Evolutionary conservation across 805 yeast genomes (phyloP), one percentile per base, ranked within the genome.

Genomic region (Cephaloascus fragrans): DNA sequence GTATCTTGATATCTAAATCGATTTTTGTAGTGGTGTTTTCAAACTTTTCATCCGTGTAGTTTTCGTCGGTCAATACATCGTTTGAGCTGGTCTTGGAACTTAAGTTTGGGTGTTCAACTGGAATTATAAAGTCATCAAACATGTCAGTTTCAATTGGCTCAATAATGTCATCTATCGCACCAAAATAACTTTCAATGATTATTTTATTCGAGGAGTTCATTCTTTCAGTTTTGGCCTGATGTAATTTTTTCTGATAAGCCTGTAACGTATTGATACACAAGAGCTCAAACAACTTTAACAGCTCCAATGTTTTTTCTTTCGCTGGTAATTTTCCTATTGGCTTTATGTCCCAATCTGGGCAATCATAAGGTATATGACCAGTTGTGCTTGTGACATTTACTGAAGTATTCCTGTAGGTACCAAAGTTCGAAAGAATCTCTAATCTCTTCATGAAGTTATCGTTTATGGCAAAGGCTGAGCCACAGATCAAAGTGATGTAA

Each of bases 331-430:
- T 57, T 12, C 47, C 43, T 26, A 67, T 50, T 1, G 69, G 59
- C 6, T 43, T 47, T 3, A 60, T 55, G 2, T 56, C 36, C 47
- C 57, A 26, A 56, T 70, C 58, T 47, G 57, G 53, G 47, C 64
- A 39, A 51, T 63, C 54, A 59, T 68, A 61, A 37, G 77, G 63
- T 49, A 73, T 55, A 56, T 71, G 63, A 52, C 52, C 15, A 59
- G 60, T 35, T 50, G 56, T 39, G 52, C 44, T 18, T 69, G 46
- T 61, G 4, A 63, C 57, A 35, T 73, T 47, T 41, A 66, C 61
- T 44, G 60, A 58, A 16, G 70, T 43, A 16, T 56, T 48, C 31
- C 66, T 67, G 38, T 62, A 58, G 19, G 68, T 51, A 40, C 67
- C 69, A 44, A 67, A 65, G 1, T 62, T 47, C 4, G 63, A 58